Evolutionary conservation across 2,329 filamentous ascomycete genomes (phyloP), one percentile per base, ranked within the genome.

Genomic region (Periconia sp.): DNA sequence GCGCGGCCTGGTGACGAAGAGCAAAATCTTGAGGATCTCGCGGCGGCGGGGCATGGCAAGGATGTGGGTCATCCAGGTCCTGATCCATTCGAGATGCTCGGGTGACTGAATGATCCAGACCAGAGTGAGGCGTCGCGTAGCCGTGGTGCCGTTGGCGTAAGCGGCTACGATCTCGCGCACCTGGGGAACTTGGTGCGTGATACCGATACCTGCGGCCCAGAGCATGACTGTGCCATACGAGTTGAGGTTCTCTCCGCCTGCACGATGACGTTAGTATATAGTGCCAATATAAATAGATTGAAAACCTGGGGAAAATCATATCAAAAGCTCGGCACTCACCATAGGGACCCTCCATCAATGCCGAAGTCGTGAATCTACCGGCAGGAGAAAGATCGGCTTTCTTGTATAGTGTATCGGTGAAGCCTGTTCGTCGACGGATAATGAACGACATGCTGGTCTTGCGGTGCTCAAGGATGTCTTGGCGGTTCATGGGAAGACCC

Each of bases 41-140:
- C 90, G 85, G 50, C 92, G 87, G 62, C 86, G 84, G 13, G 91
- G 89, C 82, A 97, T 88, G 52, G 83, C 82, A 31, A 97, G 81
- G 50, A 97, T 91, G 66, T 87, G 82, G 3, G 88, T 91, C 89
- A 92, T 92, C 88, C 90, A 97, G 6, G 91, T 90, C 8, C 91
- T 85, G 54, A 96, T 90, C 93, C 94, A 97, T 73, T 96, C 91
- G 8, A 97, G 83, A 52, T 93, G 87, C 66, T 96, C 89, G 37
- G 89, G 88, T 51, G 92, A 91, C 57, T 94, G 91, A 59, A 97
- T 89, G 67, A 96, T 88, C 94, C 94, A 97, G 55, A 97, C 85
- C 8, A 97, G 85, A 1, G 88, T 90, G 45, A 97, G 77, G 41
- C 88, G 86, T 48, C 92, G 87, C 3, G 91, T 91, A 5, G 93